A percentile compares a stretch with the other conserved stretches of the same genome.
These are phyloP conservation scores for Lasiodiplodia theobromae DNA, from an alignment of 2,329 filamentous ascomycete genomes.

Conservation along the genomic window DNA sequence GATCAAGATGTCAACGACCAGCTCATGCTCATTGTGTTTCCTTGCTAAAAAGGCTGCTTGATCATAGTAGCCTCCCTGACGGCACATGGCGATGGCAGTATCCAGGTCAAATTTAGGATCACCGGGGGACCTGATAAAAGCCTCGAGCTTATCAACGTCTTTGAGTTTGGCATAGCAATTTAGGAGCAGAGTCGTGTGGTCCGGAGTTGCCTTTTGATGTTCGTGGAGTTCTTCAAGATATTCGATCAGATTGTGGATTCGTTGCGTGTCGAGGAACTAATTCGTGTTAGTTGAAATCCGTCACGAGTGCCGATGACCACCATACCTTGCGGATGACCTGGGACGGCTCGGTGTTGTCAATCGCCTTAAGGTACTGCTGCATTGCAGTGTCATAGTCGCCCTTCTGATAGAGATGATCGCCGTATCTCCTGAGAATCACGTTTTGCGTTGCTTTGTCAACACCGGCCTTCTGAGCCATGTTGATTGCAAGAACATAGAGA, in stretches of 20 bases:
- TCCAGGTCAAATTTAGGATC: slow-evolving; percentile 97
- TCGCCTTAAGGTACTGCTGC: slow-evolving; percentile 96
- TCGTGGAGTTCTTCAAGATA: slow-evolving; percentile 97
- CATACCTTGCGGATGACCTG: slow-evolving; percentile 89
- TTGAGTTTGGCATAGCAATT: slow-evolving; percentile 99
- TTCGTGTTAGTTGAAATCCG: slow-evolving; percentile 30
- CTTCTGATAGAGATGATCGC: slow-evolving; percentile 92
- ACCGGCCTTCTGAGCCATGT: slow-evolving; percentile 87
- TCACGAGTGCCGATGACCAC: not conserved
- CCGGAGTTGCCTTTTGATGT: slow-evolving; percentile 88
- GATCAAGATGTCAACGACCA: slow-evolving; percentile 94
- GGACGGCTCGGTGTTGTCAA: slow-evolving; percentile 94
- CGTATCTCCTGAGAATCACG: slow-evolving; percentile 90
- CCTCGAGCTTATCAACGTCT: slow-evolving; percentile 93
- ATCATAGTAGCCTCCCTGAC: slow-evolving; percentile 95
- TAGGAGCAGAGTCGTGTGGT: slow-evolving; percentile 91
- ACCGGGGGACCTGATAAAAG: slow-evolving; percentile 93
- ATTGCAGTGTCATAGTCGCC: slow-evolving; percentile 98
- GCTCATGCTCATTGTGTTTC: slow-evolving; percentile 89
- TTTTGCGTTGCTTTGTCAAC: slow-evolving; percentile 84
- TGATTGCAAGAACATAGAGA: slow-evolving; percentile 89
- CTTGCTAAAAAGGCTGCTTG: slow-evolving; percentile 95
- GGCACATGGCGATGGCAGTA: slow-evolving; percentile 95
- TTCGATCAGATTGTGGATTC: slow-evolving; percentile 96
- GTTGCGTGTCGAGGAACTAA: slow-evolving; percentile 92